A percentile compares a stretch with the other conserved stretches of the same genome.
Evolutionary conservation across 2,329 filamentous ascomycete genomes (phyloP).

Genomic region (Plenodomus biglobosus): DNA sequence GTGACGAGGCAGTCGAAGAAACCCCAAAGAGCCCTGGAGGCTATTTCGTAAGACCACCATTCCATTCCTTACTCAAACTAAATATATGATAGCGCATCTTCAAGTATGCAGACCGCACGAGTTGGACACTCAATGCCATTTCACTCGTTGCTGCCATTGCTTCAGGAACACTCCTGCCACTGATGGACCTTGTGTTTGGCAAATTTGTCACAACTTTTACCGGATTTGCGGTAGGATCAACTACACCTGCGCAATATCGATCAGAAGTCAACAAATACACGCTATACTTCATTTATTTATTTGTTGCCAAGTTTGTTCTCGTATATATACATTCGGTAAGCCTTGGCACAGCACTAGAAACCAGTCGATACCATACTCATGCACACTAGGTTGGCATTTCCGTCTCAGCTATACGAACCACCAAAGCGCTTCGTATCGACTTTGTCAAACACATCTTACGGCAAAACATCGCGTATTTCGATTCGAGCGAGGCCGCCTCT

Average conservation of each 20-base stretch:
- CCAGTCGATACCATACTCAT: conserved; percentile 7
- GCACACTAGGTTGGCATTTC: conserved; percentile 44
- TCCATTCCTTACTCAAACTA: not conserved
- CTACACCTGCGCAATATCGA: conserved; percentile 41
- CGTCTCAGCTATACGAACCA: conserved; percentile 55
- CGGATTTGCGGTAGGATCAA: conserved; percentile 42
- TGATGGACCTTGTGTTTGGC: conserved; percentile 58
- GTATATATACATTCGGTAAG: conserved; percentile 53
- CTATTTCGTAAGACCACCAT: conserved; percentile 24
- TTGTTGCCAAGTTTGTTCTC: conserved; percentile 65
- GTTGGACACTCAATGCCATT: conserved; percentile 36
- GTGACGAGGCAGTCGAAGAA: conserved; percentile 11
- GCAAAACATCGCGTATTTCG: conserved; percentile 52
- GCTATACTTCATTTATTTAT: conserved; percentile 70
- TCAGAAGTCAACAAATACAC: conserved; percentile 44
- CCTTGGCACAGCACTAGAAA: not conserved
- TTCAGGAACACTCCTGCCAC: conserved; percentile 50
- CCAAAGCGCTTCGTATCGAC: conserved; percentile 56
- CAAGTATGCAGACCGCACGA: conserved; percentile 35
- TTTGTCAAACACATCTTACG: conserved; percentile 65
- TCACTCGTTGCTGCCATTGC: conserved; percentile 45
- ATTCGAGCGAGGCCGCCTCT: conserved; percentile 89
- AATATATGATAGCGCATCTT: conserved; percentile 33
- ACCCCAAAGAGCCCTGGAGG: conserved; percentile 20
- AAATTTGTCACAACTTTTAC: conserved; percentile 53